Base-by-base conservation (phyloP, 2,329 filamentous ascomycete genomes). In the Pseudogymnoascus sp. region DNA sequence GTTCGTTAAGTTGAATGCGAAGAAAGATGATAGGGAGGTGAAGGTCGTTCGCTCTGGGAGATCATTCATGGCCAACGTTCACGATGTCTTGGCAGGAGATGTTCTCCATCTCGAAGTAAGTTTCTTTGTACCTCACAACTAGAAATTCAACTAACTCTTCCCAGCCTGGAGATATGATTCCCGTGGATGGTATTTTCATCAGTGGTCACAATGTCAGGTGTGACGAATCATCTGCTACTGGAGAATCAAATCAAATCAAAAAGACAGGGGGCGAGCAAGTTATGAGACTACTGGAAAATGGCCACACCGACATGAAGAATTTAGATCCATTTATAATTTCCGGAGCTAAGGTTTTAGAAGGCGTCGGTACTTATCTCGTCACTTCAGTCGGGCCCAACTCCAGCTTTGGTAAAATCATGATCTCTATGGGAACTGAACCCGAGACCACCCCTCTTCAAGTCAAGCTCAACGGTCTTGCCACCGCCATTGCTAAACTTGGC, bases 281-380 rank as follows among this genome's bases (percentile, higher is more conserved):
- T 15, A 84, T 80, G 69, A 78, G 78, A 33, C 78, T 82, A 3
- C 85, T 88, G 63, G 80, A 85, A 63, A 76, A 80, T 6, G 62
- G 38, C 56, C 77, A 82, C 62, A 76, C 82, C 60, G 77, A 77
- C n/a, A 73, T 86, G 34, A 78, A 79, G 63, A 88, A 88, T 67
- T 74, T 87, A 62, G 88, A 92, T 65, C 89, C 89, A 0, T 92
- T 92, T 71, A 90, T 92, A 62, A 77, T 92, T 3, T 91, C 88
- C 21, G 89, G 89, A 48, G 86, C 86, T 2, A 90, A 89, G 65
- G 84, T 92, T 12, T 83, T 84, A 0, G 86, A 90, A 67, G 89
- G 89, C 59, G 79, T 90, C 5, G 89, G 89, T 7, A 84, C 82
- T 3, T 92, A 90, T 71, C 71, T 92, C 60, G 88, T 91, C 59